Conservation (phyloP, 2,329 filamentous ascomycete species). For the Colletotrichum lindemuthianum region DNA sequence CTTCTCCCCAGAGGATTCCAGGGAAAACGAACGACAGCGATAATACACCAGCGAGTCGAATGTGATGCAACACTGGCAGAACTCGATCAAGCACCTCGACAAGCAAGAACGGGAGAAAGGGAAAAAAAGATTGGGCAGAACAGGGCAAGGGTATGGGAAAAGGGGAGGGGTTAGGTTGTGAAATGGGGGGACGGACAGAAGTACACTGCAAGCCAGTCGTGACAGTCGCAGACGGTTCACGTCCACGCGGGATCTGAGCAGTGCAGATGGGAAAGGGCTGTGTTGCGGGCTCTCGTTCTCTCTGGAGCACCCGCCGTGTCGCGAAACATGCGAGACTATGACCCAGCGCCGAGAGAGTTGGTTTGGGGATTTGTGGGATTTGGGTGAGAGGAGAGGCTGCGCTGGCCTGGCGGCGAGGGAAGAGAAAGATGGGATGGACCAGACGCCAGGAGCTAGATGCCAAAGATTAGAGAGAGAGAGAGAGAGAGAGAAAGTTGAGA, state of each 20-base stretch:
- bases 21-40: background rate
- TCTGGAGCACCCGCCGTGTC: background rate
- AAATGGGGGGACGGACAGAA: constrained; percentile 23
- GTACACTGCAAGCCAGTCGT: constrained; percentile 14
- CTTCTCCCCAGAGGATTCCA: background rate
- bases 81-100: background rate
- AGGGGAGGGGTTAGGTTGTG: constrained; percentile 25
- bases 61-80: no score
- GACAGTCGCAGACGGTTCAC: constrained; percentile 16
- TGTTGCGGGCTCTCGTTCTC: background rate
- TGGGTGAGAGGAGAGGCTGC: constrained; percentile 1
- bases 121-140: background rate
- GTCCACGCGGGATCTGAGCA: background rate
- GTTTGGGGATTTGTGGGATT: constrained; percentile 29
- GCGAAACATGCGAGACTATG: constrained; percentile 18
- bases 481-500: background rate
- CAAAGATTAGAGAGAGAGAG: background rate
- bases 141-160: constrained; percentile 31
- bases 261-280: constrained; percentile 23
- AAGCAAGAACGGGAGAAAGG: background rate
- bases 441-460: no score
- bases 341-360: constrained; percentile 36
- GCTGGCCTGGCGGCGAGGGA: no score
- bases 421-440: no score
- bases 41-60: constrained; percentile 1